phyloP scores from a whole-genome alignment of 768 basidiomycete species.

The Amanita subjunquillea region DNA sequence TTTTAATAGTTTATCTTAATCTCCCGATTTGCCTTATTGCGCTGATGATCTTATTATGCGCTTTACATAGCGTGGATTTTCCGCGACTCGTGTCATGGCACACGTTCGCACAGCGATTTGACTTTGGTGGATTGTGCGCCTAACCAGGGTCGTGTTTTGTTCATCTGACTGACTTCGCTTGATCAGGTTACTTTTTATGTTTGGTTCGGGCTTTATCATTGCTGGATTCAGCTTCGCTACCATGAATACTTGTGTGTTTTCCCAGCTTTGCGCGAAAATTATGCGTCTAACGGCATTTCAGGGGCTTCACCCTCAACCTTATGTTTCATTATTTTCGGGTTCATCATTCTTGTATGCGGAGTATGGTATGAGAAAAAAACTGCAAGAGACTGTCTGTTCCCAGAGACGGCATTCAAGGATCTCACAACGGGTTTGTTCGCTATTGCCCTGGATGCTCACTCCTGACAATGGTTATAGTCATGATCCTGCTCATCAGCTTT shows the following conservation, averaged over 20 bases:
- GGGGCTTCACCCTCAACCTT: constrained; percentile 59
- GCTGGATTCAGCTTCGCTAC: constrained; percentile 75
- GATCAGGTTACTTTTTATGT: constrained; percentile 60
- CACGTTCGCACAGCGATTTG: constrained; percentile 46
- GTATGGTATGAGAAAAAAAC: constrained; percentile 63
- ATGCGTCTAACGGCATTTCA: constrained; percentile 19
- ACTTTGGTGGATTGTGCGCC: constrained; percentile 71
- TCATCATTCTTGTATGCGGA: constrained; percentile 42
- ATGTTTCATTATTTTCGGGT: constrained; percentile 45
- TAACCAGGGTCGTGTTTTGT: constrained; percentile 1
- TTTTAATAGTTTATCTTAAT: constrained; percentile 65
- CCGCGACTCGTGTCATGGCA: constrained; percentile 45
- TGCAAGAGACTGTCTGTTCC: constrained; percentile 62
- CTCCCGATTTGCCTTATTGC: constrained; percentile 63
- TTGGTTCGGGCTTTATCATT: constrained; percentile 61
- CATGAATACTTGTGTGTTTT: constrained; percentile 52
- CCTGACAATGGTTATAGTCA: constrained; percentile 30
- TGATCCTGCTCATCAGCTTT: constrained; percentile 59
- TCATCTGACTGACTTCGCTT: neutral
- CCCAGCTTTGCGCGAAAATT: constrained; percentile 2
- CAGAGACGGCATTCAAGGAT: constrained; percentile 50
- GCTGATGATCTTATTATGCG: constrained; percentile 41
- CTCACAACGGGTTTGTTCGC: constrained; percentile 33
- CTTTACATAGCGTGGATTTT: constrained; percentile 50
- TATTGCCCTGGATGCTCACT: constrained; percentile 1